These are phyloP conservation scores for Wallacemonas sp. DNA, from an alignment of 208 protist species.

Conservation along the genomic window DNA sequence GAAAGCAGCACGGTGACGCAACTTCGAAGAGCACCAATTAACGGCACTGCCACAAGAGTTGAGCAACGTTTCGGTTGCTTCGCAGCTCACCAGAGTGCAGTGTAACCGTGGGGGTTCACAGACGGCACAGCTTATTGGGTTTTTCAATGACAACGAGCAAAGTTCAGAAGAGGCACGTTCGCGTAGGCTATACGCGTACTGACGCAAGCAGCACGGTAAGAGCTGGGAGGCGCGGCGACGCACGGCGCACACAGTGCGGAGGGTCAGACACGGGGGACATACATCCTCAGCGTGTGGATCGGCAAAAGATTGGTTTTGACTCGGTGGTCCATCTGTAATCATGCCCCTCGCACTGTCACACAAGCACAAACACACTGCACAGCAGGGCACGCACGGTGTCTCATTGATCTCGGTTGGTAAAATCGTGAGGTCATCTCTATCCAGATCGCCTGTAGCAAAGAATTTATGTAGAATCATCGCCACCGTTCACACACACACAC, in stretches of 20 bases:
- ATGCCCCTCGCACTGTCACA: conserved; percentile 1
- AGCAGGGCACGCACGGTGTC: not conserved
- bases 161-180: too few species aligned
- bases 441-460: conserved; percentile 48
- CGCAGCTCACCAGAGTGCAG: too few species aligned
- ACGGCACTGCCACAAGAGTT: too few species aligned
- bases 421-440: conserved; percentile 32
- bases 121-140: too few species aligned
- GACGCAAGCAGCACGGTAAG: too few species aligned
- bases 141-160: too few species aligned
- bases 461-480: conserved; percentile 38
- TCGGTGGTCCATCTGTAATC: conserved; percentile 28
- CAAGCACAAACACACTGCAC: not conserved
- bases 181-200: too few species aligned
- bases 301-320: conserved; percentile 24
- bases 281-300: conserved; percentile 21
- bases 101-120: too few species aligned
- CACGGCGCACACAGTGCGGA: conserved; percentile 2
- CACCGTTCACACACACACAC: conserved; percentile 5
- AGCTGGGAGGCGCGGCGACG: too few species aligned
- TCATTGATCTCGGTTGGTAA: conserved; percentile 61
- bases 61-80: too few species aligned
- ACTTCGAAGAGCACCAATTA: too few species aligned
- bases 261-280: conserved; percentile 33
- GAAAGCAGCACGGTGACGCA: too few species aligned